Conservation (phyloP, 768 basidiomycete genomes). For the Pleurotus citrinopileatus region DNA sequence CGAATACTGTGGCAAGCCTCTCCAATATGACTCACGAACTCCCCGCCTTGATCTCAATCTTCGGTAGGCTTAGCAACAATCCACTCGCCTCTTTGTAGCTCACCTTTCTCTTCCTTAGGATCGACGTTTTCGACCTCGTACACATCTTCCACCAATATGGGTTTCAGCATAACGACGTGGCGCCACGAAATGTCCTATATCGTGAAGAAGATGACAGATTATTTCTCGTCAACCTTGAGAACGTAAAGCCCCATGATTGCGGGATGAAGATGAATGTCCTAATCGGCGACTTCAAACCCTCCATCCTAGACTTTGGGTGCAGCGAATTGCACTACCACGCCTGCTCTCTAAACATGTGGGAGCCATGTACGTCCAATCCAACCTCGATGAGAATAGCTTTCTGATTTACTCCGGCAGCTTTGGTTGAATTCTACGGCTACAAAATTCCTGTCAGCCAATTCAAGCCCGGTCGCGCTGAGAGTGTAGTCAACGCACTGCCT, state of each 20-base stretch:
- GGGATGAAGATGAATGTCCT: background rate
- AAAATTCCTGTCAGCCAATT: background rate
- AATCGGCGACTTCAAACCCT: background rate
- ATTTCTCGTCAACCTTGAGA: background rate
- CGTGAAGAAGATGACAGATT: background rate
- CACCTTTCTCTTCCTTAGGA: background rate
- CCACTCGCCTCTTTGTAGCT: too few species aligned
- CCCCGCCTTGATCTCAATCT: too few species aligned
- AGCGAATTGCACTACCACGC: background rate
- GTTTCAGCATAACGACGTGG: background rate
- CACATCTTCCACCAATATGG: background rate
- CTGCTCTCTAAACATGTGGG: background rate
- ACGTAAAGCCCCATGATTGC: background rate
- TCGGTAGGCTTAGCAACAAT: background rate
- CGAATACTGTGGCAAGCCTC: background rate
- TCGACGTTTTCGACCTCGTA: background rate
- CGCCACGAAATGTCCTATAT: background rate
- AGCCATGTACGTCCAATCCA: background rate
- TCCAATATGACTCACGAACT: background rate
- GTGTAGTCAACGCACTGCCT: too few species aligned
- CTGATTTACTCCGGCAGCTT: background rate
- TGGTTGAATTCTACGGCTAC: background rate
- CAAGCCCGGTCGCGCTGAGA: too few species aligned
- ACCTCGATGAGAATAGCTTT: background rate
- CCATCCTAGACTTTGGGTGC: background rate